Base-by-base conservation (phyloP, 768 basidiomycete species). In the Leccinum rimulosum region DNA sequence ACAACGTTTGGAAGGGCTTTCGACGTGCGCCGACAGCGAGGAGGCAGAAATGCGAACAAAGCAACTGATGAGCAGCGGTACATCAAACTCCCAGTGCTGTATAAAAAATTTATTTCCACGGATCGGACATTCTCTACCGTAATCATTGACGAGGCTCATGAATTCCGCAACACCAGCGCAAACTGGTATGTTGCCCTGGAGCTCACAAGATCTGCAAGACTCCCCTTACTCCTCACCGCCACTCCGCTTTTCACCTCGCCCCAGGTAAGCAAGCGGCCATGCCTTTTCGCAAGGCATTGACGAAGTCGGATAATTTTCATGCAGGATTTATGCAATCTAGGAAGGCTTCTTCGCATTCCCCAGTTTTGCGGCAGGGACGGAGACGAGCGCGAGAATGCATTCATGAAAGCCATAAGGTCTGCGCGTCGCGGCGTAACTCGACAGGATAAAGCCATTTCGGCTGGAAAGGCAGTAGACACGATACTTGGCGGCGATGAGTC, bases 1-100 rank as follows among this genome's bases (percentile, higher is more conserved):
- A 50, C 51, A 14, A 60, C 45, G 1, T 60, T 60, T 15, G 59
- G 59, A 3, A 60, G 55, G 45, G 55, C 59, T 3, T 60, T 60
- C 7, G 36, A 56, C 19, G 6, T 60, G 6, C 15, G 45, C 11
- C 19, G 55, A 52, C 2, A 11, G 1, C 35, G 35, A 1, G 50
- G 59, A 15, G 22, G 59, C 14, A 53, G 11, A 25, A 60, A 60
- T 56, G 47, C 51, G 0, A 56, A 56, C 35, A 60, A 60, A 27
- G 45, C 55, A 6, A 53, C 51, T 2, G 55, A 60, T 6, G 47
- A 60, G 4, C 51, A 40, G 15, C 28, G 55, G 27, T 51, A 60
- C 22, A 53, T 60, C 51, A 60, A 60, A 10, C 59, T 60, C 14
- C 59, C 59, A 6, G 45, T 49, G 3, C 30, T 60, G 3, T 52